Conservation (phyloP, 2,329 filamentous ascomycete genomes). For the Talaromyces sp. region DNA sequence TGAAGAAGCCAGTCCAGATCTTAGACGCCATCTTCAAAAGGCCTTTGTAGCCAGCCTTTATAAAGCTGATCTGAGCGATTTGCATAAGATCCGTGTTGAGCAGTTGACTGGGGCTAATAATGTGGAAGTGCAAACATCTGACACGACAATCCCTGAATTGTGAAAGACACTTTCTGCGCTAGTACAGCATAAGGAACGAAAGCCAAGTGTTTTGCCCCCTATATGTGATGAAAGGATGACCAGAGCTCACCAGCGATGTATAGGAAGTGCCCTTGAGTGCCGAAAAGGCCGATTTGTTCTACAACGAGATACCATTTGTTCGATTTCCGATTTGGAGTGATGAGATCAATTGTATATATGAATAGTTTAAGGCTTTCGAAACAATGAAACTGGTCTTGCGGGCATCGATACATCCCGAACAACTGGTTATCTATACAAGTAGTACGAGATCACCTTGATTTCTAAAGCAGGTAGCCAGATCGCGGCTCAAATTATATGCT, state of each 20-base stretch:
- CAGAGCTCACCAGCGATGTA: neutral
- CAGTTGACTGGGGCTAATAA: neutral
- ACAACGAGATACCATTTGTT: neutral
- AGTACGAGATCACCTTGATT: conserved; percentile 10
- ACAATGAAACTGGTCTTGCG: neutral
- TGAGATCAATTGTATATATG: neutral
- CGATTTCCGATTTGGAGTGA: neutral
- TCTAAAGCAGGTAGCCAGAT: conserved; percentile 13
- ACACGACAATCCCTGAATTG: neutral
- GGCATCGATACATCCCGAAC: neutral
- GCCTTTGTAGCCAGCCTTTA: neutral
- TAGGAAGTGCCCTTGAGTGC: neutral
- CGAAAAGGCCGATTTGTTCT: neutral
- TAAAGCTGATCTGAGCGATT: neutral
- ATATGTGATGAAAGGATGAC: neutral
- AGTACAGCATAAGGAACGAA: neutral
- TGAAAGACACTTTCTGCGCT: neutral
- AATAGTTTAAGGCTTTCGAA: neutral
- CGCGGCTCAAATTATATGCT: neutral
- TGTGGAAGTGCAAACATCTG: neutral
- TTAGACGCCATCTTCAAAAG: neutral
- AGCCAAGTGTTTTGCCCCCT: too few species aligned
- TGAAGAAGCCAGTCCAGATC: neutral
- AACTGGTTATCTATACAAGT: conserved; percentile 5
- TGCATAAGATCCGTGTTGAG: neutral